Conservation (phyloP, 257 asterid genomes). For the Henckelia pumila region DNA sequence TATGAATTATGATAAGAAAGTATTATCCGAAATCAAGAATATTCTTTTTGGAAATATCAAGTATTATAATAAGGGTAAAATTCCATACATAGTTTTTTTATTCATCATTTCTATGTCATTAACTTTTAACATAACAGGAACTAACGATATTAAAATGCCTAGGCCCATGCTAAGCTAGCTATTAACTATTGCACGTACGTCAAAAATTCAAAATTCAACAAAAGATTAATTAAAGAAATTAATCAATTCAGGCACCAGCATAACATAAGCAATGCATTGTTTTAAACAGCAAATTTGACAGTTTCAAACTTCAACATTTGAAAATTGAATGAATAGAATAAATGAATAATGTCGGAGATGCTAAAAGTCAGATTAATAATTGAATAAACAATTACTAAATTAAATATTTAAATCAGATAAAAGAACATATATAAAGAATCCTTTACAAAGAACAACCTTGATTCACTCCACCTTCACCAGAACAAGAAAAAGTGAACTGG, state of each 20-base stretch:
- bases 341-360: conserved; percentile 17
- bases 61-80: too few species aligned
- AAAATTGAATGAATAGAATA: not conserved
- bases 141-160: too few species aligned
- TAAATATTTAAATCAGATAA: not conserved
- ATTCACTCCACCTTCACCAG: conserved; percentile 18
- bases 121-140: too few species aligned
- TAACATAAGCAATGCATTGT: too few species aligned
- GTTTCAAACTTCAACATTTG: not conserved
- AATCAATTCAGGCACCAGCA: not conserved
- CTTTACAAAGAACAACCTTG: not conserved
- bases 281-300: not conserved
- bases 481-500: conserved; percentile 21
- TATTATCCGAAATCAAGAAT: too few species aligned
- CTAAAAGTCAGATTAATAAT: not conserved
- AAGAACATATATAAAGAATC: not conserved
- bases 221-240: too few species aligned
- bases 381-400: conserved; percentile 15
- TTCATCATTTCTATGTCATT: too few species aligned
- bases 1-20: too few species aligned
- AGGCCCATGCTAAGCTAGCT: too few species aligned
- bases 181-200: too few species aligned
- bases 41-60: too few species aligned
- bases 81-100: too few species aligned
- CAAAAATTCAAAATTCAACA: not conserved